Conservation (phyloP, 371 early-diverging fungal genomes). For the Syncephalastrum monosporum region DNA sequence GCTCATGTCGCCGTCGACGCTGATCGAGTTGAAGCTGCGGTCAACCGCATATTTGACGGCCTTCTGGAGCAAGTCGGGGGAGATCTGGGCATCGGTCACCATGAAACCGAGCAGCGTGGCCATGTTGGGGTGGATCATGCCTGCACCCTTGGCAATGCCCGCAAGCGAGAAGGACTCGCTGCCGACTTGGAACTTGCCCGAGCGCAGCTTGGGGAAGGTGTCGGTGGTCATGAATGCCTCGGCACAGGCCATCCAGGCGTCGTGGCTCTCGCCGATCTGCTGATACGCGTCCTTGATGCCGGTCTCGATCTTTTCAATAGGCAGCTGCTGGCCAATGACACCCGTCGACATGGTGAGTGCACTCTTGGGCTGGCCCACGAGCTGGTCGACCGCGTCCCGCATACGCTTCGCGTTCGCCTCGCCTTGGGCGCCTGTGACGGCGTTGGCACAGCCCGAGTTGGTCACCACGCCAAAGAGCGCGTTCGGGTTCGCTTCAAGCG, state of each 20-base stretch:
- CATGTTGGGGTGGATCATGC: slow-evolving; percentile 95
- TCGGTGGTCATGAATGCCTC: slow-evolving; percentile 96
- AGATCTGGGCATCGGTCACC: slow-evolving; percentile 81
- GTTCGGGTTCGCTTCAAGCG: slow-evolving; percentile 53
- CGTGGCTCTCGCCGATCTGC: slow-evolving; percentile 58
- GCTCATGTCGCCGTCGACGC: slow-evolving; percentile 94
- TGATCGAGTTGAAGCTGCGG: slow-evolving; percentile 92
- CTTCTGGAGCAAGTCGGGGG: slow-evolving; percentile 59
- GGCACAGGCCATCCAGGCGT: slow-evolving; percentile 79
- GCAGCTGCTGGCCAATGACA: slow-evolving; percentile 92
- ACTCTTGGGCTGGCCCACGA: slow-evolving; percentile 37
- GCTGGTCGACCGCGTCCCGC: slow-evolving; percentile 55
- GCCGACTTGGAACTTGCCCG: slow-evolving; percentile 57
- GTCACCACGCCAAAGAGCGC: slow-evolving; percentile 72
- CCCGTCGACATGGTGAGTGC: slow-evolving; percentile 95
- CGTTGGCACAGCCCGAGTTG: slow-evolving; percentile 96
- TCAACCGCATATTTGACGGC: slow-evolving; percentile 83
- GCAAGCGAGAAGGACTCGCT: slow-evolving; percentile 71
- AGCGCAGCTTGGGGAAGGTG: slow-evolving; percentile 89
- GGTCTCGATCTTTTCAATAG: slow-evolving; percentile 78
- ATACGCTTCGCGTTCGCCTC: slow-evolving; percentile 76
- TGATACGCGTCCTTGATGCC: slow-evolving; percentile 60
- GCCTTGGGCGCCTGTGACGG: slow-evolving; percentile 90
- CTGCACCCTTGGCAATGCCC: slow-evolving; percentile 95
- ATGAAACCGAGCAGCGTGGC: slow-evolving; percentile 89